Conservation (phyloP, 2,329 filamentous ascomycete genomes). For the Sarocladium brachiariae region DNA sequence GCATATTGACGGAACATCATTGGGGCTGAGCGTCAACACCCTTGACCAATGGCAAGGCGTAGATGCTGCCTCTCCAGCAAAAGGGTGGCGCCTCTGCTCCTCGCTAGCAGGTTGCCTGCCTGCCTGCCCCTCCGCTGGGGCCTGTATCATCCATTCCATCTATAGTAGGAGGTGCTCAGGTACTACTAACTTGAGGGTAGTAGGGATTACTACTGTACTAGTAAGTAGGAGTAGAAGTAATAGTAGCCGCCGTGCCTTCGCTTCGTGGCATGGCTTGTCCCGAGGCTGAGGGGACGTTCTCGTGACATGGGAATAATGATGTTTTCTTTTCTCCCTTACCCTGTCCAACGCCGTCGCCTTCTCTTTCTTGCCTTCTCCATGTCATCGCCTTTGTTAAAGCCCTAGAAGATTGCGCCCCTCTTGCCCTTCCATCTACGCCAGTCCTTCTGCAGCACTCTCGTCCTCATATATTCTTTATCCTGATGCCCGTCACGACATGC, state of each 20-base stretch:
- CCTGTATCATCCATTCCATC: no score
- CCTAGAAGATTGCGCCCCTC: background rate
- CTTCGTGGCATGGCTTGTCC: background rate
- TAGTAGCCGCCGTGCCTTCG: background rate
- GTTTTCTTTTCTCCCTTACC: no score
- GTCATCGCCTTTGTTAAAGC: background rate
- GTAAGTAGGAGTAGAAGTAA: no score
- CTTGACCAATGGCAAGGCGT: background rate
- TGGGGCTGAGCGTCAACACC: background rate
- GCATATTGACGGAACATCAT: conserved; percentile 4
- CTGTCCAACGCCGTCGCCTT: no score
- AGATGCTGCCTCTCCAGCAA: background rate
- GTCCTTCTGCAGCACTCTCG: background rate
- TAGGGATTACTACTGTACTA: no score
- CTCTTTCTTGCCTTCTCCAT: background rate
- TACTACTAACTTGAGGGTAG: no score
- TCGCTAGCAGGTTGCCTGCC: background rate
- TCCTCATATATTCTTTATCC: background rate
- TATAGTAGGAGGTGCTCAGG: no score
- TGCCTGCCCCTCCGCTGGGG: background rate
- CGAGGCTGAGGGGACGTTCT: no score
- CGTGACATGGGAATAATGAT: no score
- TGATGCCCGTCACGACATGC: background rate
- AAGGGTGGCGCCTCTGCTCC: background rate
- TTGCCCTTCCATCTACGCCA: background rate